phyloP scores from a whole-genome alignment of 805 yeast genomes.

The Cyberlindnera veronae region DNA sequence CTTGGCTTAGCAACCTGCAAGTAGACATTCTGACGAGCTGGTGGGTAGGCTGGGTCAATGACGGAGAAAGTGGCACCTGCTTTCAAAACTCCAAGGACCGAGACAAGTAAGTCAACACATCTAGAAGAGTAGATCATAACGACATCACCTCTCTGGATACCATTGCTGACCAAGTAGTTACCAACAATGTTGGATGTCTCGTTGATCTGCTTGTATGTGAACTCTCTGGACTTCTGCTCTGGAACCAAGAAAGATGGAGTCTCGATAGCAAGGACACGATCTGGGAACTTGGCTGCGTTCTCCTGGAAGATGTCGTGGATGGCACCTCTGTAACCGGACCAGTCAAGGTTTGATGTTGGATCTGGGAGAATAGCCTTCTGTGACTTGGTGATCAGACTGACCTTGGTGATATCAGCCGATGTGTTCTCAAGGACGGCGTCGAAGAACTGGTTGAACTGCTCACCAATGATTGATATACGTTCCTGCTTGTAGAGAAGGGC shows the following conservation, averaged over 20 bases:
- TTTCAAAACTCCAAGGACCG: conserved; percentile 95
- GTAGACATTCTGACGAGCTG: conserved; percentile 93
- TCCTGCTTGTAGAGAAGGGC: conserved; percentile 66
- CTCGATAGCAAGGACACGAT: conserved; percentile 87
- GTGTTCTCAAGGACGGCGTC: conserved; percentile 36
- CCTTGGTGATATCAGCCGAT: conserved; percentile 48
- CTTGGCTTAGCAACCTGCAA: conserved; percentile 89
- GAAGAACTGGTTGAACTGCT: conserved; percentile 63
- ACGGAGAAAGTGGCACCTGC: conserved; percentile 99
- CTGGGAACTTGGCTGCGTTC: conserved; percentile 83
- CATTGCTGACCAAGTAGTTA: conserved; percentile 75
- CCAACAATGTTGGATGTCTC: conserved; percentile 93
- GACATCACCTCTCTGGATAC: conserved; percentile 87
- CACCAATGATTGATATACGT: conserved; percentile 66
- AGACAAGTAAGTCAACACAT: conserved; percentile 94
- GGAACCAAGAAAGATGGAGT: conserved; percentile 65
- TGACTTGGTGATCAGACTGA: conserved; percentile 64
- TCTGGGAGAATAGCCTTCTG: conserved; percentile 71
- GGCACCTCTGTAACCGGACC: conserved; percentile 91
- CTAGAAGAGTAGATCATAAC: conserved; percentile 98
- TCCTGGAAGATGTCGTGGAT: conserved; percentile 92
- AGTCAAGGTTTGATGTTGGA: conserved; percentile 82
- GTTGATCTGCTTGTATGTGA: conserved; percentile 84
- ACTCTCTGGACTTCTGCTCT: conserved; percentile 56
- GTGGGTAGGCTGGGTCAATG: conserved; percentile 98